Evolutionary conservation across 2,329 filamentous ascomycete genomes (phyloP).

Genomic region (Sclerotinia minor): DNA sequence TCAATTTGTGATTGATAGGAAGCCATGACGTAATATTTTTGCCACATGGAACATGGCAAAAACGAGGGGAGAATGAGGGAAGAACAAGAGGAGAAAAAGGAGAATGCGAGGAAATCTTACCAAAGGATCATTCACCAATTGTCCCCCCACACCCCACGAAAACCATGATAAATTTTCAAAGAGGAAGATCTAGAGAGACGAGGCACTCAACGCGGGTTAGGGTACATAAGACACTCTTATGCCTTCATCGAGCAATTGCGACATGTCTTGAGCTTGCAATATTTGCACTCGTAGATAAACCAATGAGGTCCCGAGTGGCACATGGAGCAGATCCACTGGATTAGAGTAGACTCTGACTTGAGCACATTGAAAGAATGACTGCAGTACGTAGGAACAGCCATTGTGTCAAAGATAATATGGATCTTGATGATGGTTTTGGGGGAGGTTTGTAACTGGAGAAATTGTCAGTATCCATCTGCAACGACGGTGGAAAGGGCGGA

Average conservation of each 20-base stretch:
- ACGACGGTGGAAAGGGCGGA: background rate
- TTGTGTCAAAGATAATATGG: conserved; percentile 32
- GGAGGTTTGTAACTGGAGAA: conserved; percentile 7
- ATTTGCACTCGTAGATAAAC: conserved; percentile 68
- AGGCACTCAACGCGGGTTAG: background rate
- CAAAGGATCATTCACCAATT: background rate
- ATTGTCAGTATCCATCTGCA: conserved; percentile 11
- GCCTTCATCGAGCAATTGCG: conserved; percentile 50
- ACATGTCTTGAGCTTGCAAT: conserved; percentile 67
- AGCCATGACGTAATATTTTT: background rate
- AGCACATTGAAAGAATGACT: conserved; percentile 64
- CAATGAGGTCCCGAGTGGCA: conserved; percentile 66
- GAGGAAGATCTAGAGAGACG: background rate
- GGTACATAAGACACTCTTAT: conserved; percentile 24
- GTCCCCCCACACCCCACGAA: conserved; percentile 9
- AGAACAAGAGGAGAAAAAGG: background rate
- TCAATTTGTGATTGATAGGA: background rate
- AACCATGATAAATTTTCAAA: background rate
- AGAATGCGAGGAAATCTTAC: conserved; percentile 8
- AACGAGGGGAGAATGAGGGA: background rate
- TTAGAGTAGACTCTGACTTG: conserved; percentile 64
- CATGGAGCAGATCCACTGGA: conserved; percentile 65
- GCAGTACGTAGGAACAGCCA: conserved; percentile 59
- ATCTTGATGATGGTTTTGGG: background rate
- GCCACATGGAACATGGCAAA: background rate